Evolutionary conservation across 495 filamentous ascomycete species (phyloP).

Genomic region (Daldinia loculata): DNA sequence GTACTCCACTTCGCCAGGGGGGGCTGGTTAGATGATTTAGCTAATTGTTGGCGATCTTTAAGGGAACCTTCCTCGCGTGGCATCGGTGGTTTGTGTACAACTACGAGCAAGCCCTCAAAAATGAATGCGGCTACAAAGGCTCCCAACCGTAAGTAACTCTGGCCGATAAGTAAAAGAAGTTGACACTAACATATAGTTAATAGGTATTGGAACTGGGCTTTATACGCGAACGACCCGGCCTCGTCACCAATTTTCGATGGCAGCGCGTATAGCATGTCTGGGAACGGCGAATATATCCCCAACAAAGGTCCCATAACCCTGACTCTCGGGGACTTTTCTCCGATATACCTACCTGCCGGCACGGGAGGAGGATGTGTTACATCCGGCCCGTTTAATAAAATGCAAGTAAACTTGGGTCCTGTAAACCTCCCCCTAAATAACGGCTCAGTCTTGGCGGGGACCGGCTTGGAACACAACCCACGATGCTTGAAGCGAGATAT

Average conservation of each 20-base stretch:
- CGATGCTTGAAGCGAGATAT: slow-evolving; percentile 75
- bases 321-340: slow-evolving; percentile 40
- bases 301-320: slow-evolving; percentile 43
- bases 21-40: not conserved
- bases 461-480: slow-evolving; percentile 58
- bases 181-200: slow-evolving; percentile 13
- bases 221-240: slow-evolving; percentile 57
- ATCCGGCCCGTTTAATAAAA: slow-evolving; percentile 66
- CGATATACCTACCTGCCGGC: slow-evolving; percentile 54
- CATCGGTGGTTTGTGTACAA: slow-evolving; percentile 71
- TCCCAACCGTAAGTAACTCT: slow-evolving; percentile 51
- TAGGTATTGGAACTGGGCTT: slow-evolving; percentile 72
- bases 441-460: slow-evolving; percentile 36
- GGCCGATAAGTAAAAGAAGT: not conserved
- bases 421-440: slow-evolving; percentile 48
- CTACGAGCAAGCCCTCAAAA: slow-evolving; percentile 72
- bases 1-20: slow-evolving; percentile 21
- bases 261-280: slow-evolving; percentile 65
- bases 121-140: slow-evolving; percentile 76
- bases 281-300: slow-evolving; percentile 64
- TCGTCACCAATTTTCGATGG: slow-evolving; percentile 73
- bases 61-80: slow-evolving; percentile 73
- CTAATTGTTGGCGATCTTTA: slow-evolving; percentile 23
- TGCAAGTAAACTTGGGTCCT: slow-evolving; percentile 63
- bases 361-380: slow-evolving; percentile 72